These are phyloP conservation scores for Xylariaceae sp. DNA, from an alignment of 2,329 filamentous ascomycete genomes.

Conservation along the genomic window DNA sequence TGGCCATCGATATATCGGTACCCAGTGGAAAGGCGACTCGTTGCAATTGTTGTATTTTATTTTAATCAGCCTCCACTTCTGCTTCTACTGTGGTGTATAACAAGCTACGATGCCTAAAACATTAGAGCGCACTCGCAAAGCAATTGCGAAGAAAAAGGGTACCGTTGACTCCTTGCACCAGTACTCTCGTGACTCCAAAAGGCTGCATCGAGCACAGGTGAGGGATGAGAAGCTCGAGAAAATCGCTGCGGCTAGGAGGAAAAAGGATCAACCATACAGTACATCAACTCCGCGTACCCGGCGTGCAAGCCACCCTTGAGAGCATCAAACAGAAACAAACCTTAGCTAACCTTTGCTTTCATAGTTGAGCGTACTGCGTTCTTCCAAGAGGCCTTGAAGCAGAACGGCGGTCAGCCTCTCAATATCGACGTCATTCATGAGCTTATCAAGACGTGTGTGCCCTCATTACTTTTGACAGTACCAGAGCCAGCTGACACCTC, in stretches of 20 bases:
- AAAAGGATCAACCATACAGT: conserved; percentile 77
- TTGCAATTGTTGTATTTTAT: too few relatives aligned
- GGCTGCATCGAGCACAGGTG: conserved; percentile 77
- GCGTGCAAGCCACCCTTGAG: too few relatives aligned
- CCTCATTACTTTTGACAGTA: background rate
- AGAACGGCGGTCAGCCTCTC: conserved; percentile 57
- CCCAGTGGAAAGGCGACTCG: too few relatives aligned
- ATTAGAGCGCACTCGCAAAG: conserved; percentile 83
- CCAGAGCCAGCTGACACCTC: background rate
- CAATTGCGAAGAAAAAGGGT: conserved; percentile 85
- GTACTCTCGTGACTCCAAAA: conserved; percentile 84
- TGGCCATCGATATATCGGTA: too few relatives aligned
- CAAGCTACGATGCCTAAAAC: conserved; percentile 77
- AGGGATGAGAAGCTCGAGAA: conserved; percentile 84
- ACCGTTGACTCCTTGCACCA: conserved; percentile 79
- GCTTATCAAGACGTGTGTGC: conserved; percentile 64
- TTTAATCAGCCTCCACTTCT: too few relatives aligned
- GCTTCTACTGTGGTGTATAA: too few relatives aligned
- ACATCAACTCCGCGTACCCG: too few relatives aligned
- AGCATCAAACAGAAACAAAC: background rate
- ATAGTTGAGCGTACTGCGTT: conserved; percentile 71
- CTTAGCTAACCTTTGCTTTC: conserved; percentile 9
- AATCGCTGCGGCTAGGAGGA: conserved; percentile 71
- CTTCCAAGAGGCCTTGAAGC: conserved; percentile 70
- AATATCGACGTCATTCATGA: conserved; percentile 63